Evolutionary conservation across 176 grass and related monocot genomes (phyloP).

Genomic region (Phoenix dactylifera): DNA sequence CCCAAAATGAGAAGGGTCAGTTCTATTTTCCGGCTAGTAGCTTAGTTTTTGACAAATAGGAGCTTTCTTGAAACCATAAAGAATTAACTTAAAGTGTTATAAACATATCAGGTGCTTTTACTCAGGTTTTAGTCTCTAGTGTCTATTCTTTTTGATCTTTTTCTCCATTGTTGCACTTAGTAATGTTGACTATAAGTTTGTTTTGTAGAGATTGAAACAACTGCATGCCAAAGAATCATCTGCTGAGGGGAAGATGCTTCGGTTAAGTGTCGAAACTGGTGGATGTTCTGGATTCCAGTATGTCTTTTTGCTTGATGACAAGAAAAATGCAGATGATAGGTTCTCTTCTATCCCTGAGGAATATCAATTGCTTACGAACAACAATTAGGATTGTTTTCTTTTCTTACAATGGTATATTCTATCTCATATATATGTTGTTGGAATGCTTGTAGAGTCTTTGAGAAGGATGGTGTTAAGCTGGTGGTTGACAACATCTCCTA

Average conservation of each 20-base stretch:
- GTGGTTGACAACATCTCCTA: constrained; percentile 81
- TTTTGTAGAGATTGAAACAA: constrained; percentile 72
- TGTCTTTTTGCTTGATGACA: constrained; percentile 65
- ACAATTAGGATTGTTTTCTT: neutral
- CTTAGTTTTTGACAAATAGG: neutral
- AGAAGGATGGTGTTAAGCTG: constrained; percentile 70
- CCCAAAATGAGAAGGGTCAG: neutral
- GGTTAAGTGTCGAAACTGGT: constrained; percentile 77
- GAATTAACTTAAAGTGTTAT: neutral
- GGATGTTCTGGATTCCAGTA: constrained; percentile 91
- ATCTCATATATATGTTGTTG: constrained; percentile 7
- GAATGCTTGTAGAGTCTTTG: constrained; percentile 48
- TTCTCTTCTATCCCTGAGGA: constrained; percentile 1
- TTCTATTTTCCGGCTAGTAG: neutral
- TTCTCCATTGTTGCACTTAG: neutral
- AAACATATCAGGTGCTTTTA: neutral
- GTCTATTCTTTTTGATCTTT: constrained; percentile 1
- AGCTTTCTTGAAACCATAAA: neutral
- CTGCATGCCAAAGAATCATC: constrained; percentile 48
- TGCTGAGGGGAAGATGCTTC: constrained; percentile 63
- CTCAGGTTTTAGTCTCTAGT: neutral
- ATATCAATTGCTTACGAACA: too few species aligned
- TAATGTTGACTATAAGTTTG: neutral
- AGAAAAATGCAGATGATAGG: constrained; percentile 46
- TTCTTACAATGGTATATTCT: constrained; percentile 5